These are phyloP conservation scores for Cordyceps cateniannulata DNA, from an alignment of 2,329 filamentous ascomycete species.

Conservation along the genomic window DNA sequence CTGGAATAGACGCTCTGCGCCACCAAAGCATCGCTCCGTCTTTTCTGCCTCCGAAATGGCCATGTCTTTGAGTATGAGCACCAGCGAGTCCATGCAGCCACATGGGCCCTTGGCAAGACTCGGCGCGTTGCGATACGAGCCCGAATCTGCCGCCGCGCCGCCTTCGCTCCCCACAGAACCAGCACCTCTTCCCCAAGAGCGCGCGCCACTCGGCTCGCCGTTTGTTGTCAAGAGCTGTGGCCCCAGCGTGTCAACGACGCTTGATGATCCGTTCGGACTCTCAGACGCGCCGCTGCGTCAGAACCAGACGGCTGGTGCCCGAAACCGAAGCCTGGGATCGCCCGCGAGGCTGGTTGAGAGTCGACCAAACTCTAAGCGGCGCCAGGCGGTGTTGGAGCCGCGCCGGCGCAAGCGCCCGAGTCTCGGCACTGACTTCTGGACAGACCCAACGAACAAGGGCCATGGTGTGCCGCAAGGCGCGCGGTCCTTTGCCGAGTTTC, in stretches of 20 bases:
- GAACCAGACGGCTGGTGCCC: conserved; percentile 43
- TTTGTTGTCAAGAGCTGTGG: conserved; percentile 55
- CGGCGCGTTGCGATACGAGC: conserved; percentile 25
- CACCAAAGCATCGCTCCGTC: conserved; percentile 34
- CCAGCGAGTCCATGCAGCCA: conserved; percentile 58
- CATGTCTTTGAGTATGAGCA: conserved; percentile 56
- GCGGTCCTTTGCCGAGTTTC: conserved; percentile 25
- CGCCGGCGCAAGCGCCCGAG: conserved; percentile 46
- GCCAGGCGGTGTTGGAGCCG: conserved; percentile 40
- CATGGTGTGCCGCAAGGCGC: conserved; percentile 13
- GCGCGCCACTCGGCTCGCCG: conserved; percentile 44
- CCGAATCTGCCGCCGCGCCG: conserved; percentile 13
- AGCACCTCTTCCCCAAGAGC: conserved; percentile 17
- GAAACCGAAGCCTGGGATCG: conserved; percentile 42
- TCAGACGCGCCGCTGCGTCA: conserved; percentile 32
- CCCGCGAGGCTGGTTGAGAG: conserved; percentile 45
- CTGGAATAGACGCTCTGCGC: conserved; percentile 42
- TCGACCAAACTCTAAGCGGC: conserved; percentile 48
- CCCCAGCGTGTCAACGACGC: conserved; percentile 49
- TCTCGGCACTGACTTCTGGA: conserved; percentile 48
- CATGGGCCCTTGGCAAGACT: conserved; percentile 55
- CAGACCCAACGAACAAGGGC: conserved; percentile 32
- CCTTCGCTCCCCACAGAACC: conserved; percentile 20
- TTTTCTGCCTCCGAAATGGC: conserved; percentile 58
- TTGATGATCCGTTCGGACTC: conserved; percentile 32